Conservation (phyloP, 2,329 filamentous ascomycete genomes). For the Aspergillus arachidicola region DNA sequence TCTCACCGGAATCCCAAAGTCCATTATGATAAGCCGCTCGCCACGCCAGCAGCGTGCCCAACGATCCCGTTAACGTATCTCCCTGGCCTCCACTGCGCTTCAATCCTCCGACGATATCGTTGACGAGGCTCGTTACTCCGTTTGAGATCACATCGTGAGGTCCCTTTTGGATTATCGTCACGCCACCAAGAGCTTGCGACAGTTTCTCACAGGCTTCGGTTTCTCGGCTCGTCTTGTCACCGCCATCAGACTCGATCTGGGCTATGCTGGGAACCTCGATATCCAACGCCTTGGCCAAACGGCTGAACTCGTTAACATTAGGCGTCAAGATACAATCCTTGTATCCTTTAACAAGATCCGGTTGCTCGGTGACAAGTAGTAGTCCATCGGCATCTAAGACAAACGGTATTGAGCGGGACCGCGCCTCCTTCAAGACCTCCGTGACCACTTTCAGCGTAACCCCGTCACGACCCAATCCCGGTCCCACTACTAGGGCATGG, state of each 20-base stretch:
- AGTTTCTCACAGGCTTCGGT: slow-evolving; percentile 68
- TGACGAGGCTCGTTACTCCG: slow-evolving; percentile 71
- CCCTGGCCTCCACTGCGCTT: slow-evolving; percentile 95
- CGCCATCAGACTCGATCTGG: slow-evolving; percentile 38
- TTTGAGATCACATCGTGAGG: slow-evolving; percentile 79
- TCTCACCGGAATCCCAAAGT: slow-evolving; percentile 65
- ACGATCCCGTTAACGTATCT: slow-evolving; percentile 85
- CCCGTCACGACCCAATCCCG: slow-evolving; percentile 84
- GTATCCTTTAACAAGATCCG: slow-evolving; percentile 78
- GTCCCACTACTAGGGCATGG: slow-evolving; percentile 90
- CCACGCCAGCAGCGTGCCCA: slow-evolving; percentile 89
- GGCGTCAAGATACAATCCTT: slow-evolving; percentile 85
- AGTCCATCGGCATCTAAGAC: slow-evolving; percentile 92
- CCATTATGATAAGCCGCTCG: slow-evolving; percentile 81
- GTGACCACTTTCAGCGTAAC: slow-evolving; percentile 88
- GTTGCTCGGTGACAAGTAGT: slow-evolving; percentile 72
- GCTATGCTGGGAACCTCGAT: slow-evolving; percentile 57
- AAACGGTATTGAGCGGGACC: slow-evolving; percentile 70
- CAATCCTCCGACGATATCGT: slow-evolving; percentile 76
- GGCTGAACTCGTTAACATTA: slow-evolving; percentile 89
- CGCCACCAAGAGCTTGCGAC: slow-evolving; percentile 76
- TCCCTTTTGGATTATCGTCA: slow-evolving; percentile 92
- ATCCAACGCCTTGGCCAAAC: slow-evolving; percentile 74
- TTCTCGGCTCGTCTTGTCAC: slow-evolving; percentile 51
- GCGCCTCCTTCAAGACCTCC: slow-evolving; percentile 76